Percentiles rank a stretch among this genome's conserved stretches.
These are phyloP conservation scores for Camellia oleifera DNA, from an alignment of 179 eudicot species.

Conservation along the genomic window DNA sequence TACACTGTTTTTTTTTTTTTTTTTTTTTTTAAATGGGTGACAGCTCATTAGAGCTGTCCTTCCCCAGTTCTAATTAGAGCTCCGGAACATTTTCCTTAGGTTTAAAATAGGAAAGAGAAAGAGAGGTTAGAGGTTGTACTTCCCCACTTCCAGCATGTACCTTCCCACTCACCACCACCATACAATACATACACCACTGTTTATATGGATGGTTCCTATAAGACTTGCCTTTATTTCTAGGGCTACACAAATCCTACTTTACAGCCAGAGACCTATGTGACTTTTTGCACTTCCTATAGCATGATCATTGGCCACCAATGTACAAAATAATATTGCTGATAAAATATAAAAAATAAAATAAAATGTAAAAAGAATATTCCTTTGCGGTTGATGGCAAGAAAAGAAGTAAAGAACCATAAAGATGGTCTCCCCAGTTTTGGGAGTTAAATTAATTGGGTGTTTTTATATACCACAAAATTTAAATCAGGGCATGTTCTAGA, in stretches of 20 bases:
- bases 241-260: slow-evolving; percentile 19
- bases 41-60: no score
- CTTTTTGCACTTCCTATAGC: not conserved
- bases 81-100: no score
- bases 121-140: not conserved
- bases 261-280: not conserved
- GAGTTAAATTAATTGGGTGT: not conserved
- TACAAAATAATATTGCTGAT: not conserved
- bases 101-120: not conserved
- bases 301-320: not conserved
- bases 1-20: no score
- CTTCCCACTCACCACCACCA: slow-evolving; percentile 9
- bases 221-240: slow-evolving; percentile 21
- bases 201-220: slow-evolving; percentile 23
- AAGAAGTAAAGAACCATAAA: not conserved
- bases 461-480: not conserved
- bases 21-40: no score
- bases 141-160: not conserved
- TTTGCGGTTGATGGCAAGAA: slow-evolving; percentile 18
- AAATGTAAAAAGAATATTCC: not conserved
- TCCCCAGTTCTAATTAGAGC: no score
- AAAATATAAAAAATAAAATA: no score
- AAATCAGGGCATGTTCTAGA: not conserved
- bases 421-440: not conserved
- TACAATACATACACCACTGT: not conserved